Evolutionary conservation across 495 filamentous ascomycete genomes (phyloP).

Genomic region (Penicillium maclennaniae): DNA sequence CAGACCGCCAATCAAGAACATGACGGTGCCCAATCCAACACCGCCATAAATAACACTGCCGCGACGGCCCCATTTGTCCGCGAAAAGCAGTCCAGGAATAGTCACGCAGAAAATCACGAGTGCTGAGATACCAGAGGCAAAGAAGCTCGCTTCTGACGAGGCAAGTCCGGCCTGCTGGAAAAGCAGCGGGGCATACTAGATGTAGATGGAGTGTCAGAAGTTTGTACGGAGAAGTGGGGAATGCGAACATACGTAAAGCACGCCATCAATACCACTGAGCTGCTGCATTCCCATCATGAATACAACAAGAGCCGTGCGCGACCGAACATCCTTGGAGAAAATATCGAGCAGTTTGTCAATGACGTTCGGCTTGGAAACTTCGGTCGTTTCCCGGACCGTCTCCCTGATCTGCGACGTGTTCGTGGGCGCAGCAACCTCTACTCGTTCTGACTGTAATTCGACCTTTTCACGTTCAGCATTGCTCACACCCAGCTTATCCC

Average conservation of each 20-base stretch:
- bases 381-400: background rate
- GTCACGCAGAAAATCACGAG: conserved; percentile 48
- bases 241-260: conserved; percentile 43
- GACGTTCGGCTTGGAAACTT: background rate
- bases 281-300: conserved; percentile 46
- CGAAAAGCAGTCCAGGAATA: conserved; percentile 50
- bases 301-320: conserved; percentile 35
- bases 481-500: conserved; percentile 47
- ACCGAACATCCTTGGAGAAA: conserved; percentile 38
- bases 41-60: conserved; percentile 54
- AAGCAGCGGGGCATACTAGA: conserved; percentile 49
- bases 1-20: conserved; percentile 49
- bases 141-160: conserved; percentile 46
- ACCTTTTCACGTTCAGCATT: conserved; percentile 50
- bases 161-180: conserved; percentile 53
- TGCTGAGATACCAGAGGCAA: conserved; percentile 53
- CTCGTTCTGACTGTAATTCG: conserved; percentile 15
- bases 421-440: background rate
- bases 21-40: conserved; percentile 38
- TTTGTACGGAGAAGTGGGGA: background rate
- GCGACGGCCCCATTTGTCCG: conserved; percentile 59
- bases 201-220: conserved; percentile 7
- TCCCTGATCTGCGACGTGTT: background rate
- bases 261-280: conserved; percentile 46
- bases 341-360: conserved; percentile 26